Percentiles rank a stretch among this genome's conserved stretches.
These are phyloP conservation scores for Panus rudis DNA, from an alignment of 768 basidiomycete species.

Conservation along the genomic window DNA sequence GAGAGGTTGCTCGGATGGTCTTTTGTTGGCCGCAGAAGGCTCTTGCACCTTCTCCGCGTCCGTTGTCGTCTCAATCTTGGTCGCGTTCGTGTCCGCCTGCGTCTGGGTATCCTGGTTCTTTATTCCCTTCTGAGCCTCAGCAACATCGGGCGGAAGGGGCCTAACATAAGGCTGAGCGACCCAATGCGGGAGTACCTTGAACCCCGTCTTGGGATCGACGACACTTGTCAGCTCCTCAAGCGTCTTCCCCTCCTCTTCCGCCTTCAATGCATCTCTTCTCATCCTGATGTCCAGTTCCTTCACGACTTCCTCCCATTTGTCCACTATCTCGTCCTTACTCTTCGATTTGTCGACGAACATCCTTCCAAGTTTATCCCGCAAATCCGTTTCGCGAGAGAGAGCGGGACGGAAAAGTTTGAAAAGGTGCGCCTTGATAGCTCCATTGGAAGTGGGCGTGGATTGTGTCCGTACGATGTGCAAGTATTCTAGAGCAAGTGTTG, in stretches of 20 bases:
- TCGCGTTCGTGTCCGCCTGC: no score
- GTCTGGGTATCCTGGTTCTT: not conserved
- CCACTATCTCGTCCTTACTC: slow-evolving; percentile 24
- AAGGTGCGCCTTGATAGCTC: slow-evolving; percentile 86
- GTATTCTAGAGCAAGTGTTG: slow-evolving; percentile 78
- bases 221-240: slow-evolving; percentile 33
- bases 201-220: slow-evolving; percentile 39
- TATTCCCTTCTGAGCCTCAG: no score
- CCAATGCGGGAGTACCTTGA: slow-evolving; percentile 58
- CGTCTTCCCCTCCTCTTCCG: slow-evolving; percentile 20
- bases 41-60: not conserved
- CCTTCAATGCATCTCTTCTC: slow-evolving; percentile 45
- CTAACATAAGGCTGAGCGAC: slow-evolving; percentile 67
- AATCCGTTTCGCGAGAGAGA: slow-evolving; percentile 54
- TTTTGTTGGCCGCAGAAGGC: no score
- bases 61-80: slow-evolving; percentile 1
- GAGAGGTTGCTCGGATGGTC: no score
- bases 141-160: slow-evolving; percentile 22
- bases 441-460: slow-evolving; percentile 61
- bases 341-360: slow-evolving; percentile 23
- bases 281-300: slow-evolving; percentile 54
- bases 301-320: slow-evolving; percentile 46
- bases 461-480: slow-evolving; percentile 67
- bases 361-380: slow-evolving; percentile 66
- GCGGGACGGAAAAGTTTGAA: slow-evolving; percentile 89